These are phyloP conservation scores for Coelastrella sp. DNA, from an alignment of 139 green algal species.

Conservation along the genomic window DNA sequence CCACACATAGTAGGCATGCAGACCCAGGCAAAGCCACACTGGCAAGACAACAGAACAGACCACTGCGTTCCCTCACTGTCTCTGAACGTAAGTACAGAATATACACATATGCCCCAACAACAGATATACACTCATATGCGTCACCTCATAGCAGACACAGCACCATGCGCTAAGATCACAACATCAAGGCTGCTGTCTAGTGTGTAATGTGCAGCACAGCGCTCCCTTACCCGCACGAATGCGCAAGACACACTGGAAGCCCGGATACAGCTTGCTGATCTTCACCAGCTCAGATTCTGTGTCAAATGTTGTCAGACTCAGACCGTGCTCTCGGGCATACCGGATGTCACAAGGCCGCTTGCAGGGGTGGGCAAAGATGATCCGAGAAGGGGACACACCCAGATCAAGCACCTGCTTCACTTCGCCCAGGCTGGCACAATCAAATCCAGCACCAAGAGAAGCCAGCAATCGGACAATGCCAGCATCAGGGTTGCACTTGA, in stretches of 20 bases:
- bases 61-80: too few species aligned
- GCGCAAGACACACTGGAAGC: conserved; percentile 85
- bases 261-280: conserved; percentile 77
- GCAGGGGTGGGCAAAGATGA: conserved; percentile 96
- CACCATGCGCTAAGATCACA: background rate
- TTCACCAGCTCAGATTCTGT: conserved; percentile 93
- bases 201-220: too few species aligned
- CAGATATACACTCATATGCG: too few species aligned
- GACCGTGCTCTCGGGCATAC: conserved; percentile 58
- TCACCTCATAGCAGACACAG: too few species aligned
- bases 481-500: conserved; percentile 96
- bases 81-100: too few species aligned
- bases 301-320: conserved; percentile 95
- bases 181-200: too few species aligned
- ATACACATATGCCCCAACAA: too few species aligned
- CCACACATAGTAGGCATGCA: too few species aligned
- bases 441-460: conserved; percentile 92
- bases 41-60: too few species aligned
- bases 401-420: conserved; percentile 83
- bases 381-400: conserved; percentile 80
- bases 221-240: conserved; percentile 76
- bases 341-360: conserved; percentile 69
- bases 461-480: conserved; percentile 87
- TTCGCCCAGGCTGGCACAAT: conserved; percentile 93
- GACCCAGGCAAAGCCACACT: too few species aligned